phyloP scores from a whole-genome alignment of 1,284 basidiomycete species.

The Ustilago shanxiensis region DNA sequence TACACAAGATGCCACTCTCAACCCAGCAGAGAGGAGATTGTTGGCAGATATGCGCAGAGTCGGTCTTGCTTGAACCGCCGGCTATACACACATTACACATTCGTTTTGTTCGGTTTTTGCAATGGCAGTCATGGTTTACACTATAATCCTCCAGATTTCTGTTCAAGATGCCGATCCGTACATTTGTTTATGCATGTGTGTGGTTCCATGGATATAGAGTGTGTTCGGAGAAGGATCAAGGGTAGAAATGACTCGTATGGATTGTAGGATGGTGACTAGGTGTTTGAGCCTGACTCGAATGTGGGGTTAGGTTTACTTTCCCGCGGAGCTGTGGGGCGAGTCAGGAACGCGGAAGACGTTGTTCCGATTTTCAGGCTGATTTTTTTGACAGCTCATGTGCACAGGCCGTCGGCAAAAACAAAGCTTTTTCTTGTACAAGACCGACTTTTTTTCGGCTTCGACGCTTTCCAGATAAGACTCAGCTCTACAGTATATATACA shows the following conservation, averaged over 20 bases:
- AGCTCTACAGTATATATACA: background rate
- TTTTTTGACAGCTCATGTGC: too few relatives aligned
- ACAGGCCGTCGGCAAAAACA: constrained; percentile 2
- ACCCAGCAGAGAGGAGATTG: constrained; percentile 48
- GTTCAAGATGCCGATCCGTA: background rate
- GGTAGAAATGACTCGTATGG: constrained; percentile 27
- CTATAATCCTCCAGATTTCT: too few relatives aligned
- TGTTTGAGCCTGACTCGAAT: constrained; percentile 15
- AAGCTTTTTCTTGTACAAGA: too few relatives aligned
- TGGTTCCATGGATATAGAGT: too few relatives aligned
- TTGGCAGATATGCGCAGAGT: constrained; percentile 48
- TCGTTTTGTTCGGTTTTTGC: constrained; percentile 11
- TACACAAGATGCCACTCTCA: constrained; percentile 36
- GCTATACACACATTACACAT: background rate
- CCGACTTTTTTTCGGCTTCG: background rate
- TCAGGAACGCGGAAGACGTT: constrained; percentile 25
- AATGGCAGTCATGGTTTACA: background rate
- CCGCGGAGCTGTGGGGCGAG: constrained; percentile 18
- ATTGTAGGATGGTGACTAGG: too few relatives aligned
- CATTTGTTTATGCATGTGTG: background rate
- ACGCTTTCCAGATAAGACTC: background rate
- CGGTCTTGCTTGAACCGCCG: constrained; percentile 27
- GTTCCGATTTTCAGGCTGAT: too few relatives aligned
- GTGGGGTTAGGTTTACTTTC: too few relatives aligned
- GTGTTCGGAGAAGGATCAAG: too few relatives aligned